phyloP scores from a whole-genome alignment of 1,139 yeast species.

The Hemisphaericaspora xylofermentans region DNA sequence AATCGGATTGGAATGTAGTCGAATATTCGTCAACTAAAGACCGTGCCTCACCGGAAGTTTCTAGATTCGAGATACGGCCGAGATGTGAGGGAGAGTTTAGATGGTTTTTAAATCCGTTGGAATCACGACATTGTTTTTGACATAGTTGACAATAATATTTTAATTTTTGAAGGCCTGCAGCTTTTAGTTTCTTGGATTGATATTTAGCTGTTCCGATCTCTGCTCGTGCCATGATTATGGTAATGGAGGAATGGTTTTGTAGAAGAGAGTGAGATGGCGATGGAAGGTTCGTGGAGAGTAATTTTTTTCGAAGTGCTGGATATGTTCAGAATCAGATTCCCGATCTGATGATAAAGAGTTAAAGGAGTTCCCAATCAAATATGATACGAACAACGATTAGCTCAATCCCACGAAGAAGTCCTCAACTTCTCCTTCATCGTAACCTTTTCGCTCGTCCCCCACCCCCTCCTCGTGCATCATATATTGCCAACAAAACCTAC shows the following conservation, averaged over 20 bases:
- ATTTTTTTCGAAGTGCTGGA: no score
- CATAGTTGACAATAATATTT: conserved; percentile 91
- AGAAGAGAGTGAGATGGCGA: background rate
- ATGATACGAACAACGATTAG: background rate
- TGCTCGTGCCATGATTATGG: conserved; percentile 36
- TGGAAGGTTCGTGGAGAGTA: background rate
- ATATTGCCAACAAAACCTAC: conserved; percentile 26
- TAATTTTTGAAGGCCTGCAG: conserved; percentile 82
- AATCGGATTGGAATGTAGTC: conserved; percentile 58
- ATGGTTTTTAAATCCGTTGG: conserved; percentile 92
- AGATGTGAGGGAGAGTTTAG: conserved; percentile 74
- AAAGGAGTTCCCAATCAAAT: background rate
- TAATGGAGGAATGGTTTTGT: background rate
- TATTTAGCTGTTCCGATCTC: conserved; percentile 84
- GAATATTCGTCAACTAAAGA: conserved; percentile 61
- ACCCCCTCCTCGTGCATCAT: conserved; percentile 36
- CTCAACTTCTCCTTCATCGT: background rate
- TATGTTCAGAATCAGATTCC: no score
- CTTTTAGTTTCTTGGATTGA: conserved; percentile 73
- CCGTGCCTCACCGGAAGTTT: conserved; percentile 38
- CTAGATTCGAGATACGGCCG: conserved; percentile 45
- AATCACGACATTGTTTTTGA: conserved; percentile 90
- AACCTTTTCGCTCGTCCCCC: conserved; percentile 5
- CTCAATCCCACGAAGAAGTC: background rate
- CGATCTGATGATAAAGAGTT: background rate